Conservation (phyloP, 129 eudicot genomes). For the Escallonia rubra region DNA sequence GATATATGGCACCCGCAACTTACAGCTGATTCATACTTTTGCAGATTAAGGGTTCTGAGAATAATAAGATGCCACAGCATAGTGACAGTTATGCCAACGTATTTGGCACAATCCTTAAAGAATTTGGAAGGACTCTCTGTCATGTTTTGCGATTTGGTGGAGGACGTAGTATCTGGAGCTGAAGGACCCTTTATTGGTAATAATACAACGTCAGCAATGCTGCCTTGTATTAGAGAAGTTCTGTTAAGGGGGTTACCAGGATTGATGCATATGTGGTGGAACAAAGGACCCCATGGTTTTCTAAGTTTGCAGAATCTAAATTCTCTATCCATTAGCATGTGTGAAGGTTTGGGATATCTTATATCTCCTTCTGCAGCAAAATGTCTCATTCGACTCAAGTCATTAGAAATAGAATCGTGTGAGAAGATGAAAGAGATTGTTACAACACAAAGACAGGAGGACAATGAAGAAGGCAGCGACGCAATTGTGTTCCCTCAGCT, state of each 20-base stretch:
- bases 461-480: slow-evolving; percentile 5
- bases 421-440: slow-evolving; percentile 27
- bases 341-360: slow-evolving; percentile 34
- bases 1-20: slow-evolving; percentile 31
- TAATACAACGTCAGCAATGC: slow-evolving; percentile 15
- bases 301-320: slow-evolving; percentile 30
- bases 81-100: slow-evolving; percentile 23
- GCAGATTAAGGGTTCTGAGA: slow-evolving; percentile 30
- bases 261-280: slow-evolving; percentile 40
- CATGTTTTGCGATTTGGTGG: slow-evolving; percentile 37
- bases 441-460: slow-evolving; percentile 20
- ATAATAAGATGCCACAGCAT: slow-evolving; percentile 25
- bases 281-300: slow-evolving; percentile 15
- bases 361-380: slow-evolving; percentile 25
- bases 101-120: slow-evolving; percentile 23
- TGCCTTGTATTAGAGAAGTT: slow-evolving; percentile 33
- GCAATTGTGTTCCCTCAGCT: slow-evolving; percentile 22
- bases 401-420: slow-evolving; percentile 35
- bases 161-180: slow-evolving; percentile 29
- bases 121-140: slow-evolving; percentile 37
- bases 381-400: slow-evolving; percentile 36
- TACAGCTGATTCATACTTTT: slow-evolving; percentile 29
- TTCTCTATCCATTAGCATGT: slow-evolving; percentile 32
- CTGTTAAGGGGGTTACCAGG: slow-evolving; percentile 29
- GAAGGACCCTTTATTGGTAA: slow-evolving; percentile 1